Conservation (phyloP, 2,329 filamentous ascomycete species). For the Talaromyces sp. region DNA sequence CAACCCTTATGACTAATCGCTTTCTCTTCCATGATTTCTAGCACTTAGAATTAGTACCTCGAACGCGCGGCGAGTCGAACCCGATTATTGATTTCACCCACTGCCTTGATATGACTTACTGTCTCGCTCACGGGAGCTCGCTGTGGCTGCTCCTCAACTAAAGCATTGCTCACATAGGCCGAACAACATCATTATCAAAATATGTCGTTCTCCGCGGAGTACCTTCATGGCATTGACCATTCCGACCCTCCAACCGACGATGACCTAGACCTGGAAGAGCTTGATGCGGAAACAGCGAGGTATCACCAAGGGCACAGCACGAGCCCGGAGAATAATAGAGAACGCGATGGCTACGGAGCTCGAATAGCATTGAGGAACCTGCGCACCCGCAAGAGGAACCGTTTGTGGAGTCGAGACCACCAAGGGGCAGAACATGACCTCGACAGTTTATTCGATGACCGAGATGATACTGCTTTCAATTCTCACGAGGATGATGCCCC, state of each 20-base stretch:
- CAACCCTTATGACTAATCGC: neutral
- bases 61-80: neutral
- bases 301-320: slow-evolving; percentile 19
- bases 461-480: slow-evolving; percentile 49
- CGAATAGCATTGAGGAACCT: slow-evolving; percentile 47
- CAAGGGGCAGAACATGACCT: slow-evolving; percentile 55
- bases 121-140: slow-evolving; percentile 18
- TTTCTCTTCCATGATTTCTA: neutral
- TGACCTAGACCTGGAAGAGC: slow-evolving; percentile 44
- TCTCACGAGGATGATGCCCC: slow-evolving; percentile 66
- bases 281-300: slow-evolving; percentile 35
- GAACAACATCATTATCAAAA: slow-evolving; percentile 6
- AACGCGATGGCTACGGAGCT: slow-evolving; percentile 30
- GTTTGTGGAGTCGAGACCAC: slow-evolving; percentile 34
- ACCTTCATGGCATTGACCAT: slow-evolving; percentile 29
- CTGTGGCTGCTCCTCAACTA: slow-evolving; percentile 17
- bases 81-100: slow-evolving; percentile 12
- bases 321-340: slow-evolving; percentile 27
- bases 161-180: slow-evolving; percentile 11
- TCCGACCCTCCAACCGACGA: slow-evolving; percentile 33
- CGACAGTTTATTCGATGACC: slow-evolving; percentile 61
- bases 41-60: neutral
- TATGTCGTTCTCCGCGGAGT: slow-evolving; percentile 37
- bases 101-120: slow-evolving; percentile 24
- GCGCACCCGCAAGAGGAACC: slow-evolving; percentile 45